Base-by-base conservation (phyloP, 2,329 filamentous ascomycete genomes). In the Cladosporium sp. region DNA sequence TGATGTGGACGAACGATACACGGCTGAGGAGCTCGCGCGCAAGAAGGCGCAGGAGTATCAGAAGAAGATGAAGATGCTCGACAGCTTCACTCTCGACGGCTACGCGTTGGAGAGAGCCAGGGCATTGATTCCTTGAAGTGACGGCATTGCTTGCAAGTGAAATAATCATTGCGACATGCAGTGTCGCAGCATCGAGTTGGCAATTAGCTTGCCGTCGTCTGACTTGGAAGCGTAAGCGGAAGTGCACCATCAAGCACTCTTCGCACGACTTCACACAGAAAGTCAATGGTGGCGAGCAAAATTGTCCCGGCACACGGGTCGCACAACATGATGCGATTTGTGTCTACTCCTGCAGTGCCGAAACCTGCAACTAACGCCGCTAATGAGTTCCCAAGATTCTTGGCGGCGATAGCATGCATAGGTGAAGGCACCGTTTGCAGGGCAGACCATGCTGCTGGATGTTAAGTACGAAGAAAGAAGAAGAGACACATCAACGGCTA, bases 1-100 rank as follows among this genome's bases (percentile, higher is more conserved):
- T 65, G 74, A 76, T 54, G 69, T 76, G 16, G 74, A 76, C 57
- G 68, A 70, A 69, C 68, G 57, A 39, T 69, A 71, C 30, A 71
- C 71, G 6, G 74, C 72, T 10, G 68, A 70, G n/a, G 71, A 73
- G 28, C 63, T 70, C 48, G 74, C 71, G 28, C 67, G 67, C 28
- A 69, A 69, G 63, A 67, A 69, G 56, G 70, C 71, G 28, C 68
- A 64, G 2, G 70, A 73, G 32, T 73, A 71, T 67, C 71, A 73
- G 66, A 68, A 70, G 53, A 72, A 71, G 63, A n/a, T 70, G 51
- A 68, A 69, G 51, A 59, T 67, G 10, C 54, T 73, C n/a, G 68
- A 66, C 54, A 73, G 70, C 61, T 73, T 73, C 56, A 64, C 54
- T 1, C 28, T 58, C 16, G 62, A 59, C 6, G 60, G 49, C 16